A percentile compares a stretch with the other conserved stretches of the same genome.
Evolutionary conservation across 176 grass and related monocot genomes (phyloP).

Genomic region (Bothriochloa decipiens): DNA sequence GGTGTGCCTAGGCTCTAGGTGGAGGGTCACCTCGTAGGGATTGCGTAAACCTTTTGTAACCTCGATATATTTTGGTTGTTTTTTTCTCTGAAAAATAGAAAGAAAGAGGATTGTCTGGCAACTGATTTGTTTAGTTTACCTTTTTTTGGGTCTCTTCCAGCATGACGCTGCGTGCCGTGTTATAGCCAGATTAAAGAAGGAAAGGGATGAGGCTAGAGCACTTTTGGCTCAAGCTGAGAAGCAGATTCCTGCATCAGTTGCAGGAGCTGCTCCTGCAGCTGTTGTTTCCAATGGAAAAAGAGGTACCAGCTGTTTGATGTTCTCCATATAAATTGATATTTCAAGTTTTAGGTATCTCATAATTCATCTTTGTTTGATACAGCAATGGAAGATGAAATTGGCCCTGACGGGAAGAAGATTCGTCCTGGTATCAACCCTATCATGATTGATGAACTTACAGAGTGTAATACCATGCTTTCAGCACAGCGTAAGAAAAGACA

Average conservation of each 20-base stretch:
- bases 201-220: slow-evolving; percentile 94
- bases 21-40: background rate
- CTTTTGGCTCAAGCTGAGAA: slow-evolving; percentile 90
- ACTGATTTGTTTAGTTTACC: slow-evolving; percentile 23
- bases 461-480: slow-evolving; percentile 91
- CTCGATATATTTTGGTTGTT: background rate
- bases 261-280: slow-evolving; percentile 50
- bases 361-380: slow-evolving; percentile 34
- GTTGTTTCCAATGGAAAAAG: slow-evolving; percentile 83
- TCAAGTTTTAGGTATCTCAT: slow-evolving; percentile 31
- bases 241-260: slow-evolving; percentile 64
- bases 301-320: slow-evolving; percentile 54
- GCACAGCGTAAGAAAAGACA: slow-evolving; percentile 98
- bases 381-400: slow-evolving; percentile 87
- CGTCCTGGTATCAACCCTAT: slow-evolving; percentile 84
- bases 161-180: slow-evolving; percentile 99
- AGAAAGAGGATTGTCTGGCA: background rate
- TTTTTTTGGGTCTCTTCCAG: slow-evolving; percentile 39
- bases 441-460: slow-evolving; percentile 89
- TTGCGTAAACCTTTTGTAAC: background rate
- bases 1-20: background rate
- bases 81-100: background rate
- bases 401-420: slow-evolving; percentile 88
- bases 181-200: slow-evolving; percentile 99
- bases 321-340: slow-evolving; percentile 6